Evolutionary conservation across 1,284 basidiomycete species (phyloP).

Genomic region (Trichosporon coremiiforme): DNA sequence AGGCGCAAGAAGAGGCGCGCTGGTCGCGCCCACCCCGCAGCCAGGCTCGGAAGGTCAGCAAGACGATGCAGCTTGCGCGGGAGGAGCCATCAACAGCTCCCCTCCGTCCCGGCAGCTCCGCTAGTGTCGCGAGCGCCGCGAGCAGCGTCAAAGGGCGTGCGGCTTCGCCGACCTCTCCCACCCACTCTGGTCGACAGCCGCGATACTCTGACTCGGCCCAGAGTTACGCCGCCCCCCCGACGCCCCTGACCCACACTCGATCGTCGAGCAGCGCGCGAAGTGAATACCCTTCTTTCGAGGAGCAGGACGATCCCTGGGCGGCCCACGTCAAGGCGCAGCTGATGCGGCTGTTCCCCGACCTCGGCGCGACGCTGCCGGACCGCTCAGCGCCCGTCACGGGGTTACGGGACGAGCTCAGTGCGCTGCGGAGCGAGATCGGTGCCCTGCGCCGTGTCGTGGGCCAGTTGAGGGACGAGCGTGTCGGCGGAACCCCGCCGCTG

Average conservation of each 20-base stretch:
- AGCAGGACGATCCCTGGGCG: slow-evolving; percentile 48
- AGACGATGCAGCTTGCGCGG: slow-evolving; percentile 7
- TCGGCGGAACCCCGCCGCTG: not conserved
- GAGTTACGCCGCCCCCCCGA: not conserved
- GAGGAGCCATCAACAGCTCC: not conserved
- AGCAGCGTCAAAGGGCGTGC: not conserved
- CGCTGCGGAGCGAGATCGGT: slow-evolving; percentile 43
- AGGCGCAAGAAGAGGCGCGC: not conserved
- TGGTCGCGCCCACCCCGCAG: slow-evolving; percentile 1
- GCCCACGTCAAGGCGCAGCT: slow-evolving; percentile 44
- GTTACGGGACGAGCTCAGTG: slow-evolving; percentile 41
- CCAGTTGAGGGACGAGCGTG: slow-evolving; percentile 34
- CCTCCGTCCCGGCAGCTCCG: not conserved
- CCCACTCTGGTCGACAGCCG: too few relatives aligned
- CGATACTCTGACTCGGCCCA: not conserved
- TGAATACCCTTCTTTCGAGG: slow-evolving; percentile 15
- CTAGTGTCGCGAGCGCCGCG: not conserved
- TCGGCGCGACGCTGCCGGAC: slow-evolving; percentile 22
- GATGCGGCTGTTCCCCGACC: slow-evolving; percentile 46
- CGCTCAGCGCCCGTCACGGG: slow-evolving; percentile 15
- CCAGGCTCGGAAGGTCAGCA: not conserved
- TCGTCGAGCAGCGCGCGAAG: not conserved
- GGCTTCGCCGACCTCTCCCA: too few relatives aligned
- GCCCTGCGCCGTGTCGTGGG: slow-evolving; percentile 44
- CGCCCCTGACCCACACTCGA: not conserved